Conservation (phyloP, 371 early-diverging fungal species). For the Apophysomyces ossiformis region DNA sequence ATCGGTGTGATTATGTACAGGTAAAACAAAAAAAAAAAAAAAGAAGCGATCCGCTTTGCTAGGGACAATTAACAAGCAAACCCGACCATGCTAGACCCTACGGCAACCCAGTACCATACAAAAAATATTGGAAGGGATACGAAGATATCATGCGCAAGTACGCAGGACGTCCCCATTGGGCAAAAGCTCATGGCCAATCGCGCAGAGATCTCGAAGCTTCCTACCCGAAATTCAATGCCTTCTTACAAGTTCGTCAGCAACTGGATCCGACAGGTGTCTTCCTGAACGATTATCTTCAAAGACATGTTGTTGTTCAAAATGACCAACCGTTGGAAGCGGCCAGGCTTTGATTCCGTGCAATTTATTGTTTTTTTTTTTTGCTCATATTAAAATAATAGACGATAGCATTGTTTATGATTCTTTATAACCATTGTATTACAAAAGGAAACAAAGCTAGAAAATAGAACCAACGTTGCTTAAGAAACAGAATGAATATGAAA, state of each 20-base stretch:
- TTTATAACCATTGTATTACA: too few relatives aligned
- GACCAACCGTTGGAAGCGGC: slow-evolving; percentile 6
- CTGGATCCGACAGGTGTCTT: slow-evolving; percentile 79
- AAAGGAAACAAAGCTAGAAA: not conserved
- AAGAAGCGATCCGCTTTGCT: not conserved
- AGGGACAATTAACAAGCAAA: not conserved
- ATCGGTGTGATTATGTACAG: slow-evolving; percentile 88
- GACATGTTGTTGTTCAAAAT: slow-evolving; percentile 60
- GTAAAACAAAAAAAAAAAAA: slow-evolving; percentile 30
- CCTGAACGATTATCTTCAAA: slow-evolving; percentile 72
- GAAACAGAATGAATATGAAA: not conserved
- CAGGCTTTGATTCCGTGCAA: slow-evolving; percentile 15
- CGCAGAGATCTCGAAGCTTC: slow-evolving; percentile 53
- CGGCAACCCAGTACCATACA: slow-evolving; percentile 71
- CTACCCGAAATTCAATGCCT: slow-evolving; percentile 73
- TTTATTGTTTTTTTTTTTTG: not conserved
- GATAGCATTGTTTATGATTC: too few relatives aligned
- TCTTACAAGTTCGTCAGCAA: slow-evolving; percentile 57
- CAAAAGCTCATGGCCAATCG: slow-evolving; percentile 74
- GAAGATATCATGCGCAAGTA: slow-evolving; percentile 79
- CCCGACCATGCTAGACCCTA: slow-evolving; percentile 61
- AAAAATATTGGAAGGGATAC: slow-evolving; percentile 76
- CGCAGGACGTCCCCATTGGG: slow-evolving; percentile 88
- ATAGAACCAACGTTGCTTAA: not conserved
- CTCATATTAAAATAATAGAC: too few relatives aligned